Conservation (phyloP, 1,139 yeast species). For the Blastobotrys malaysiensis region DNA sequence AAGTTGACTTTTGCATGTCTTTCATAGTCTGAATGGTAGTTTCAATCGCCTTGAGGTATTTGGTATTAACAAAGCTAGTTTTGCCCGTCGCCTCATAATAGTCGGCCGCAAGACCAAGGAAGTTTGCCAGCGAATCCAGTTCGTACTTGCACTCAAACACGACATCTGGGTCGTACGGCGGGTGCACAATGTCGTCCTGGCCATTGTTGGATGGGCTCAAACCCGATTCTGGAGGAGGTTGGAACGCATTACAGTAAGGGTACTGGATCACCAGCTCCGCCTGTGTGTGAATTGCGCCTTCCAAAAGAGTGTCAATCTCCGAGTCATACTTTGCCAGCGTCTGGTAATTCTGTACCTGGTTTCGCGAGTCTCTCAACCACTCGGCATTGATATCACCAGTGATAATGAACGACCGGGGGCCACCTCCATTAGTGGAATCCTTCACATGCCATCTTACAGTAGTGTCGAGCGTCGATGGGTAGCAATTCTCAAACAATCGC, state of each 20-base stretch:
- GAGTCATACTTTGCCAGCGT: conserved; percentile 48
- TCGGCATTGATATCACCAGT: conserved; percentile 86
- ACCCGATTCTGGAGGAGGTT: conserved; percentile 64
- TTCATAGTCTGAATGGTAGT: conserved; percentile 47
- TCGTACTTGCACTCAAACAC: conserved; percentile 89
- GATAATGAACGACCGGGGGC: conserved; percentile 48
- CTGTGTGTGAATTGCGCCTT: conserved; percentile 77
- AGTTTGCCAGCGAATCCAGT: conserved; percentile 75
- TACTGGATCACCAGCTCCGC: conserved; percentile 52
- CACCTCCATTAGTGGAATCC: conserved; percentile 25
- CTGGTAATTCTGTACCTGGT: conserved; percentile 72
- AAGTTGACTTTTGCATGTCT: conserved; percentile 60
- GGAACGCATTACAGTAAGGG: conserved; percentile 86
- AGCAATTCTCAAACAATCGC: conserved; percentile 67
- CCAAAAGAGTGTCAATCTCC: conserved; percentile 45
- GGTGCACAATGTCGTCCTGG: conserved; percentile 59
- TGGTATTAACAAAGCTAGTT: conserved; percentile 39
- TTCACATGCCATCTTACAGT: conserved; percentile 65
- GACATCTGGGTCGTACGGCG: conserved; percentile 58
- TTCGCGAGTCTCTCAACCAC: conserved; percentile 78
- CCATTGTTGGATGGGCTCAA: conserved; percentile 46
- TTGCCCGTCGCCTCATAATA: conserved; percentile 51
- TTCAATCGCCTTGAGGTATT: conserved; percentile 58
- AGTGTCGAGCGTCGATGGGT: conserved; percentile 83
- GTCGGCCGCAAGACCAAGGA: conserved; percentile 64